A percentile compares a stretch with the other conserved stretches of the same genome.
phyloP scores from a whole-genome alignment of 2,329 filamentous ascomycete genomes.

The Sclerotinia borealis region DNA sequence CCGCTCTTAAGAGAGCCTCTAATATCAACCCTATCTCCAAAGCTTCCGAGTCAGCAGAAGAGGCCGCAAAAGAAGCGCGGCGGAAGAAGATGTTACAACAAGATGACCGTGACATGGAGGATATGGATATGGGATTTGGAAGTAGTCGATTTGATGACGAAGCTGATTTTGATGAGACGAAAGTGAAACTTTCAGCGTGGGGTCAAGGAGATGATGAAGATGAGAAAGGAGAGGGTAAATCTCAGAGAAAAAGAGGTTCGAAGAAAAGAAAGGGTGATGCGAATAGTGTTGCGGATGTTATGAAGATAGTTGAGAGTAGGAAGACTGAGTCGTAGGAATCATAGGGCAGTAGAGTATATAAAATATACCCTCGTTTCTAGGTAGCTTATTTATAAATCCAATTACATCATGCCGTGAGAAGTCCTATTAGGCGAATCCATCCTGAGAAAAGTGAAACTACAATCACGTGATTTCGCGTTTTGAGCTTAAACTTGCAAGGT shows the following conservation, averaged over 20 bases:
- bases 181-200: conserved; percentile 64
- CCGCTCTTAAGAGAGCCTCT: conserved; percentile 80
- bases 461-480: neutral
- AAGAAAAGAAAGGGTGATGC: conserved; percentile 74
- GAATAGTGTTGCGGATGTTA: conserved; percentile 73
- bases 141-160: conserved; percentile 82
- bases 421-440: neutral
- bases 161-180: conserved; percentile 66
- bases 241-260: conserved; percentile 61
- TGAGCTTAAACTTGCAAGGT: no score
- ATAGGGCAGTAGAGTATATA: neutral
- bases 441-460: no score
- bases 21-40: conserved; percentile 46
- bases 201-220: conserved; percentile 45
- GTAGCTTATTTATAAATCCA: neutral
- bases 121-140: conserved; percentile 93
- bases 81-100: conserved; percentile 68
- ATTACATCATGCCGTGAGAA: neutral
- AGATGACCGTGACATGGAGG: conserved; percentile 74
- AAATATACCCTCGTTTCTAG: neutral
- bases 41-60: conserved; percentile 38
- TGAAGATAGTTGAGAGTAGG: conserved; percentile 63
- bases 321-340: conserved; percentile 16
- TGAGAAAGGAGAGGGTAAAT: conserved; percentile 39
- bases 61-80: conserved; percentile 57